Evolutionary conservation across 371 early-diverging fungal species (phyloP), one percentile per base, ranked within the genome.

Genomic region (Rhizopus stolonifer): DNA sequence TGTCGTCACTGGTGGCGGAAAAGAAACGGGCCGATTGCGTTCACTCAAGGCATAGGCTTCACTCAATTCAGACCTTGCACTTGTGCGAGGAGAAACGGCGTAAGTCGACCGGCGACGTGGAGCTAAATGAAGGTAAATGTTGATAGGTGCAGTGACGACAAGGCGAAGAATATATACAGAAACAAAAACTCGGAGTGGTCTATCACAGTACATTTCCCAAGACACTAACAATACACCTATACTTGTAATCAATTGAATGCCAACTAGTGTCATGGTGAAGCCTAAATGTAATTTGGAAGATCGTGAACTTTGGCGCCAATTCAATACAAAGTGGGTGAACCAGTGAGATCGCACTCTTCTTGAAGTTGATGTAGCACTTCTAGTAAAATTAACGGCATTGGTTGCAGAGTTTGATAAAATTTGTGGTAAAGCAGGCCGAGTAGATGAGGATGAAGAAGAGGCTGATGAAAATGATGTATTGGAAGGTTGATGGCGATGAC

Each of bases 181-280:
- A 19, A 77, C 54, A 52, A 74, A 74, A 3, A 74, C 38, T n/a
- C 72, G 68, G 4, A 77, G 52, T 7, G 74, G 72, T 44, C 72
- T 72, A 57, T 77, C 78, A 26, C 78, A 77, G 52, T 72, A 70
- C 62, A 70, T 69, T 24, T 68, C 63, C 70, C 74, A 71, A 13
- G 78, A 77, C 33, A 65, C 58, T 13, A 60, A 52, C n/a, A 77
- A 51, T 1, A 77, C 70, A n/a, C 43, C 53, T 2, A 68, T 62
- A 8, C 67, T 64, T 0, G 70, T 53, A 19, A 72, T 52, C 46
- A 72, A 59, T 54, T 76, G 76, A 11, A 70, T 44, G 10, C 56
- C 58, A 13, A 72, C 56, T 10, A 70, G 48, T 0, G 73, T 65
- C 54, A 76, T 52, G 10, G 77, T 68, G 14, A 63, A 65, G 22